A percentile compares a stretch with the other conserved stretches of the same genome.
These are phyloP conservation scores for Carex sylvatica DNA, from an alignment of 202 grass and related monocot genomes.

Conservation along the genomic window DNA sequence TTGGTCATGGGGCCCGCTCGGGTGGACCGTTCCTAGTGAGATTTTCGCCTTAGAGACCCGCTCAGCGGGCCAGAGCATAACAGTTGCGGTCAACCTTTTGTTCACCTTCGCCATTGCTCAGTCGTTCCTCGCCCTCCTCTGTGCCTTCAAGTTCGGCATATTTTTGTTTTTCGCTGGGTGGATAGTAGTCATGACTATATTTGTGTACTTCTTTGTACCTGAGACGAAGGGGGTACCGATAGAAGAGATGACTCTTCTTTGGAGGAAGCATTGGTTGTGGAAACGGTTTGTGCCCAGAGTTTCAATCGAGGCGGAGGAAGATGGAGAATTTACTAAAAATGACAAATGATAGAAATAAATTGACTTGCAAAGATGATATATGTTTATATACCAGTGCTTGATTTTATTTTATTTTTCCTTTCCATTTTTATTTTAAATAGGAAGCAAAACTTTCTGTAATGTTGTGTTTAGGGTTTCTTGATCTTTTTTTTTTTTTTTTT, in stretches of 20 bases:
- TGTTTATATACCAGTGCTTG: too few species aligned
- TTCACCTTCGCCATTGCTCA: slow-evolving; percentile 87
- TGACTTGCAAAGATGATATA: too few species aligned
- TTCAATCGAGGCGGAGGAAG: slow-evolving; percentile 36
- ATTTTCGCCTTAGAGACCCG: slow-evolving; percentile 91
- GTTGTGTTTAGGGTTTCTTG: too few species aligned
- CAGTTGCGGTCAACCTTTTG: slow-evolving; percentile 75
- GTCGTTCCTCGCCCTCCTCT: slow-evolving; percentile 71
- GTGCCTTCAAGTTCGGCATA: slow-evolving; percentile 82
- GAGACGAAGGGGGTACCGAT: slow-evolving; percentile 98
- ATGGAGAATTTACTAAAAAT: background rate
- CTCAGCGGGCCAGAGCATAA: slow-evolving; percentile 95
- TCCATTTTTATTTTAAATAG: background rate
- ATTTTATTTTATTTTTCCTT: too few species aligned
- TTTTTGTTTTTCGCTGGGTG: slow-evolving; percentile 87
- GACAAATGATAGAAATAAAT: background rate
- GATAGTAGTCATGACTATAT: slow-evolving; percentile 81
- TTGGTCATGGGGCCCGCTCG: slow-evolving; percentile 89
- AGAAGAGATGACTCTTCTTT: slow-evolving; percentile 95
- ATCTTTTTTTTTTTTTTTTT: too few species aligned
- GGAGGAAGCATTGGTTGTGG: slow-evolving; percentile 99
- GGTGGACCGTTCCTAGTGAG: slow-evolving; percentile 95
- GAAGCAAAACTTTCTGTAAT: background rate
- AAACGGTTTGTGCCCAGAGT: slow-evolving; percentile 58
- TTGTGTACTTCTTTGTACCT: slow-evolving; percentile 68